Conservation (phyloP, 257 asterid genomes). For the Cinchona pubescens region DNA sequence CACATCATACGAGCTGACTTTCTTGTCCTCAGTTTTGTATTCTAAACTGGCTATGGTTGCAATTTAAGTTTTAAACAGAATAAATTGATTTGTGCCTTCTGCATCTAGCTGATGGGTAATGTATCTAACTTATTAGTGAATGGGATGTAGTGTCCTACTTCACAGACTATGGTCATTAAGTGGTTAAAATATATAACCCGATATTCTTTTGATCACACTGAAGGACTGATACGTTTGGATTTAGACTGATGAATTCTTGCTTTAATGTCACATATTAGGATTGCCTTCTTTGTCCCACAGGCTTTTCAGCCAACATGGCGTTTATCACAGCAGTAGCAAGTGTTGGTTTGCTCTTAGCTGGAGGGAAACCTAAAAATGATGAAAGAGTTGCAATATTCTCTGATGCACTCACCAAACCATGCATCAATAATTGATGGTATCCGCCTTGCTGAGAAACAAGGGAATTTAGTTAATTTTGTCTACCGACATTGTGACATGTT, state of each 20-base stretch:
- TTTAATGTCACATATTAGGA: slow-evolving; percentile 57
- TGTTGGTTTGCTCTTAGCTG: slow-evolving; percentile 58
- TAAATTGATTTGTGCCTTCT: background rate
- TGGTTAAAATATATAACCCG: background rate
- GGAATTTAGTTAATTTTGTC: slow-evolving; percentile 55
- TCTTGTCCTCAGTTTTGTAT: no score
- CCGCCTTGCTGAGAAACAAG: slow-evolving; percentile 90
- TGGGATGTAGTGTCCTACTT: background rate
- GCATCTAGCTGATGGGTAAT: background rate
- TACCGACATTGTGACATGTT: slow-evolving; percentile 88
- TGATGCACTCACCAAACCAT: slow-evolving; percentile 89
- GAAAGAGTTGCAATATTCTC: slow-evolving; percentile 81
- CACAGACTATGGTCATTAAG: background rate
- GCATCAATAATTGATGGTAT: slow-evolving; percentile 98
- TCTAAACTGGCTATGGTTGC: background rate
- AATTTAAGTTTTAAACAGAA: background rate
- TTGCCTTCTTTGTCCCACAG: slow-evolving; percentile 99
- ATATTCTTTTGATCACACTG: background rate
- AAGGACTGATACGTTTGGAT: slow-evolving; percentile 6
- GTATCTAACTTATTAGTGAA: background rate
- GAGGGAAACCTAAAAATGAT: slow-evolving; percentile 45
- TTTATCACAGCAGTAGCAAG: slow-evolving; percentile 80
- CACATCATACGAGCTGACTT: background rate
- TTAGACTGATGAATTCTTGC: slow-evolving; percentile 29
- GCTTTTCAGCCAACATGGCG: slow-evolving; percentile 99